These are phyloP conservation scores for Yamadazyma conglobata DNA, from an alignment of 1,139 yeast species.

Conservation along the genomic window DNA sequence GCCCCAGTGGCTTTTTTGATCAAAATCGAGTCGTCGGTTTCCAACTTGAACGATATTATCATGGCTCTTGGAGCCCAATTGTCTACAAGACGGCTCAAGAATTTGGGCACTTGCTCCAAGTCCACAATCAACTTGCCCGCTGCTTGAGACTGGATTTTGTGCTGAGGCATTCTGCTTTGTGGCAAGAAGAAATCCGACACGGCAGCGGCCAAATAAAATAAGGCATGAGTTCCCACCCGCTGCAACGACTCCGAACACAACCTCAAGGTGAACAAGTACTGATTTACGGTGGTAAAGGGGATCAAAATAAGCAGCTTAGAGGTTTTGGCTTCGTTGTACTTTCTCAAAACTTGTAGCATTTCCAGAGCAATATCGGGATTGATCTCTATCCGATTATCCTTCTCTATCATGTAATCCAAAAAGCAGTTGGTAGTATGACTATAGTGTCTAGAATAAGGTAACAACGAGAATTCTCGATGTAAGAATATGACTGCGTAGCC, in stretches of 20 bases:
- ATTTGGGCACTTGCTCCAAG: conserved; percentile 94
- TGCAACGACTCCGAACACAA: conserved; percentile 61
- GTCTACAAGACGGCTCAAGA: conserved; percentile 80
- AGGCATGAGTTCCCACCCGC: conserved; percentile 49
- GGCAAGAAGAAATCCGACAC: conserved; percentile 96
- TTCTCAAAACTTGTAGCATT: conserved; percentile 62
- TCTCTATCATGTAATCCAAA: conserved; percentile 72
- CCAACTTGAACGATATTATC: conserved; percentile 93
- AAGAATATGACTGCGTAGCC: conserved; percentile 91
- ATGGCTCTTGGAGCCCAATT: conserved; percentile 94
- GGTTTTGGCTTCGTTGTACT: conserved; percentile 59
- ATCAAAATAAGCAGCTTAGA: conserved; percentile 61
- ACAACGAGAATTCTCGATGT: conserved; percentile 85
- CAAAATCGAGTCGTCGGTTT: conserved; percentile 74
- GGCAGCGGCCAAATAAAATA: conserved; percentile 94
- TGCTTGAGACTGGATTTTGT: conserved; percentile 84
- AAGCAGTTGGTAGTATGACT: conserved; percentile 83
- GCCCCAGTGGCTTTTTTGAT: conserved; percentile 77
- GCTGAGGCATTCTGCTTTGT: conserved; percentile 78
- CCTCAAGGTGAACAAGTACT: conserved; percentile 80
- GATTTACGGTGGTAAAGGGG: conserved; percentile 94
- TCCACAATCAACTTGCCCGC: conserved; percentile 72
- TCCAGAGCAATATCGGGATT: conserved; percentile 57
- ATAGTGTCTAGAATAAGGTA: conserved; percentile 88
- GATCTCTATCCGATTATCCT: conserved; percentile 53